Conservation (phyloP, 1,139 yeast genomes). For the Suzukiozyma palmioleophila region DNA sequence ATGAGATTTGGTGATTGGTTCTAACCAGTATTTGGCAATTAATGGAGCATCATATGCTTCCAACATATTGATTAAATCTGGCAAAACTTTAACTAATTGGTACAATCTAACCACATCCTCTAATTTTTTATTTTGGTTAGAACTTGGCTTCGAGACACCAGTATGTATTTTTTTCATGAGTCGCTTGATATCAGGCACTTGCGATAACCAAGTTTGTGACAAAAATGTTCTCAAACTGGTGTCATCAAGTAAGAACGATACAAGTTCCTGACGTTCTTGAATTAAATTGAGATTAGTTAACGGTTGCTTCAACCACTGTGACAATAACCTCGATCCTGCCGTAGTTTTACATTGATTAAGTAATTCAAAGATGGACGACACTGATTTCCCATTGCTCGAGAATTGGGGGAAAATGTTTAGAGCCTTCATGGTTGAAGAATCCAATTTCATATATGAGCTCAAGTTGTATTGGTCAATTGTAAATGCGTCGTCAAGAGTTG, state of each 20-base stretch:
- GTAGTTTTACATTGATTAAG: slow-evolving; percentile 83
- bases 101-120: slow-evolving; percentile 92
- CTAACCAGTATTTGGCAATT: slow-evolving; percentile 51
- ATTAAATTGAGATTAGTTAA: slow-evolving; percentile 61
- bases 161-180: slow-evolving; percentile 58
- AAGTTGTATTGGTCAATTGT: slow-evolving; percentile 65
- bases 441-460: slow-evolving; percentile 78
- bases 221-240: slow-evolving; percentile 60
- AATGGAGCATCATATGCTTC: slow-evolving; percentile 33
- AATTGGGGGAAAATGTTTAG: slow-evolving; percentile 71
- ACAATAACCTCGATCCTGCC: slow-evolving; percentile 78
- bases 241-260: slow-evolving; percentile 68
- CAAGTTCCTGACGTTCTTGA: slow-evolving; percentile 64
- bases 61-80: slow-evolving; percentile 57
- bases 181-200: slow-evolving; percentile 80
- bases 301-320: slow-evolving; percentile 97
- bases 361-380: slow-evolving; percentile 70
- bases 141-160: slow-evolving; percentile 32
- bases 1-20: slow-evolving; percentile 48
- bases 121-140: slow-evolving; percentile 45
- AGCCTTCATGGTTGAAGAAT: slow-evolving; percentile 85
- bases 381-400: slow-evolving; percentile 44
- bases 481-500: slow-evolving; percentile 30
- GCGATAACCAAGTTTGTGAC: slow-evolving; percentile 62
- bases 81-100: slow-evolving; percentile 69